Base-by-base conservation (phyloP, 2,329 filamentous ascomycete genomes). In the Bipolaris cookei region DNA sequence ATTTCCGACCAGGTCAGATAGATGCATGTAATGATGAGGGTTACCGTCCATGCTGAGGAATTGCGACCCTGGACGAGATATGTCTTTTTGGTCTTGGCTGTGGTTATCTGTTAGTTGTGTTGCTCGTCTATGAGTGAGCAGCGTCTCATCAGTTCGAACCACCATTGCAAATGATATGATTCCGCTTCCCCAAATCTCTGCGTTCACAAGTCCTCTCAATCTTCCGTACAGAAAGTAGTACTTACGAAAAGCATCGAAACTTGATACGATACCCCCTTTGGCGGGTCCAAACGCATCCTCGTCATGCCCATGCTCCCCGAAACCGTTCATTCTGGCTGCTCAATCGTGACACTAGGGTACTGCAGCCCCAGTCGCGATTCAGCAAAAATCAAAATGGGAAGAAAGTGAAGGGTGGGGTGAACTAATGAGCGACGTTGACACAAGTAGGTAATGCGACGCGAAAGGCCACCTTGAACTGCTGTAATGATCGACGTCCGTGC, bases 221-320 rank as follows among this genome's bases (percentile, higher is more conserved):
- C 32, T 16, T 25, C 11, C 21, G 34, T 16, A 23, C 2, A 21
- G 21, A 34, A 20, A 50, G 18, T 30, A 13, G 3, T 4, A 83
- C 90, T 74, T 86, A 97, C 92, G 94, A 77, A 99, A 99, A 65
- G 93, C 94, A 82, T 99, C 95, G 78, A 99, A 99, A 58, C 94
- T 92, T 77, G 88, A 89, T 55, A 83, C 78, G 25, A 69, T 57
- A 56, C 83, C 69, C 54, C 86, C 83, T 55, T 82, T 83, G 74
- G 89, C 88, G 68, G 91, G 88, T 71, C 86, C 90, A 80, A 97
- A 97, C 63, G 86, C 81, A 76, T 90, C 89, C 70, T 97, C 92
- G 71, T 92, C 84, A 67, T 93, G 84, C 65, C 82, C 82, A 67
- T 86, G 83, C 67, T 76, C 73, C 38, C 87, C 82, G 80, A 89